These are phyloP conservation scores for Lentinula edodes DNA, from an alignment of 768 basidiomycete genomes.

Conservation along the genomic window DNA sequence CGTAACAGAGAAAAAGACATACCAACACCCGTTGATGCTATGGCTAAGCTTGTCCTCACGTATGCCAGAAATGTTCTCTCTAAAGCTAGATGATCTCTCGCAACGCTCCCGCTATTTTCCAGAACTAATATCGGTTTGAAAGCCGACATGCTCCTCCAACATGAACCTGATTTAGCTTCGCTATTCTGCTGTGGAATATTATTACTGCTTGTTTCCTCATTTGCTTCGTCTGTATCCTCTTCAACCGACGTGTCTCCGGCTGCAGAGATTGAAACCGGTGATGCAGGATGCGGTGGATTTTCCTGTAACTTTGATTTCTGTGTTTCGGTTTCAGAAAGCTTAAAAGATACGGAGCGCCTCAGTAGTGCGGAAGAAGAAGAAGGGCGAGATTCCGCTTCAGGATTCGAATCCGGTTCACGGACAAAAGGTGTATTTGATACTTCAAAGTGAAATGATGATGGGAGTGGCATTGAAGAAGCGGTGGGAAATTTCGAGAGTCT, in stretches of 20 bases:
- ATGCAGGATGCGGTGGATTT: background rate
- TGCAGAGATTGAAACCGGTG: background rate
- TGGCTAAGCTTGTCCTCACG: constrained; percentile 44
- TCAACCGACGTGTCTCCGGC: background rate
- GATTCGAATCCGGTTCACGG: background rate
- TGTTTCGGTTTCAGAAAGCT: background rate
- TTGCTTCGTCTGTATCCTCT: background rate
- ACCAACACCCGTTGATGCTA: constrained; percentile 46
- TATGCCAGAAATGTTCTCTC: constrained; percentile 53
- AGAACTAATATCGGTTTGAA: constrained; percentile 15
- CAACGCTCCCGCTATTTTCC: constrained; percentile 47
- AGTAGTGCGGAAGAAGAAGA: background rate
- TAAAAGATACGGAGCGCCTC: background rate
- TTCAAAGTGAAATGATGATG: background rate
- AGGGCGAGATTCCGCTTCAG: background rate
- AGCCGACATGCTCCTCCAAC: constrained; percentile 7
- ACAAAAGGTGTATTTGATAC: background rate
- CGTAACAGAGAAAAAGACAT: background rate
- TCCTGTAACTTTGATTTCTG: background rate
- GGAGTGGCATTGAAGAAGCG: background rate
- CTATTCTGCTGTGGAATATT: background rate
- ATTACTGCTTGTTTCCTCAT: too few species aligned
- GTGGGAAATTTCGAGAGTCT: background rate
- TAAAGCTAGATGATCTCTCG: constrained; percentile 47
- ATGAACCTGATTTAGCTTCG: background rate